Evolutionary conservation across 2,329 filamentous ascomycete genomes (phyloP), one percentile per base, ranked within the genome.

Genomic region (Orbilia brochopaga): DNA sequence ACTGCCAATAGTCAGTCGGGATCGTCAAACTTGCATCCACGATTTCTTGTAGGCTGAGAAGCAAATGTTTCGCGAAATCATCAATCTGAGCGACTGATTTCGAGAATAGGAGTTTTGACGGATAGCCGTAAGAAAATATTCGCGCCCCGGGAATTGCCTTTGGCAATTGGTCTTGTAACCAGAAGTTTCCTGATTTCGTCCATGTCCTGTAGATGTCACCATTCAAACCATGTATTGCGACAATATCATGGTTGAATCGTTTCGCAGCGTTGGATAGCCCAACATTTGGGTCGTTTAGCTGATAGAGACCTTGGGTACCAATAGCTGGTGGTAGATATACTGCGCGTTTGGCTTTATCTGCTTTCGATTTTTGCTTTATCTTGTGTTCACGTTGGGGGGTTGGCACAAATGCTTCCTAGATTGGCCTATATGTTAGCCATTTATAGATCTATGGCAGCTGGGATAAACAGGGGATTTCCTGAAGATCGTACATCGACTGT

Each of bases 121-220:
- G 35, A 11, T 57, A 57, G 17, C 54, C 54, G n/a, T 44, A 57
- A 21, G 54, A 57, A 17, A 57, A 57, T 19, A 57, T 57, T 37
- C 54, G 30, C 2, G 54, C 54, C 5, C 54, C 54, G 37, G 54
- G 35, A 23, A 57, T 19, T 10, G 17, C n/a, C 11, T 44, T 6
- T 15, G 54, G 54, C 23, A 57, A 30, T 4, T 44, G 35, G 17
- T 57, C 54, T 23, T 19, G 54, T 8, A 57, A 23, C 54, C 54
- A 57, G 37, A 42, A 57, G 24, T 57, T 57, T 5, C 54, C 54
- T 27, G 54, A 57, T 57, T 57, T 57, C 17, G 54, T 57, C 54
- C 54, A 57, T 27, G 54, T 57, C 27, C 54, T 57, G 8, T 15
- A 44, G 1, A 56, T 42, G 19, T 59, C 55, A 35, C 55, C 55